Percentiles rank a stretch among this genome's conserved stretches.
Evolutionary conservation across 2,329 filamentous ascomycete species (phyloP).

Genomic region (Dothistroma pini): DNA sequence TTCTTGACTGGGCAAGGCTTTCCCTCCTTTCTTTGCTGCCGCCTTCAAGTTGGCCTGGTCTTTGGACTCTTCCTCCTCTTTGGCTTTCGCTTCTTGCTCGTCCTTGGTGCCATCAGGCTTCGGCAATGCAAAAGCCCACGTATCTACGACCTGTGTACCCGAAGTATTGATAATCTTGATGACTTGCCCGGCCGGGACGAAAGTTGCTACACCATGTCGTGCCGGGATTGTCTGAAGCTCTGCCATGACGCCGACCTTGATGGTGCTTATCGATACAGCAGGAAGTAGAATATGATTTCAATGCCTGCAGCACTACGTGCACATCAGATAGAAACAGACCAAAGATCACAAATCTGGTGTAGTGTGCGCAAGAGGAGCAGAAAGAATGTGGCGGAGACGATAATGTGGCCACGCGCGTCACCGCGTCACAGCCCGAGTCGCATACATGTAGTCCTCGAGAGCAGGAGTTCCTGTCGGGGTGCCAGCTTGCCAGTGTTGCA

Average conservation of each 20-base stretch:
- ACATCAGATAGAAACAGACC: not conserved
- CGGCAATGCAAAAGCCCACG: conserved; percentile 48
- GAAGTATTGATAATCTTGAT: conserved; percentile 52
- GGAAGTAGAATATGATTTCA: not conserved
- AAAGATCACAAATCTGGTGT: not conserved
- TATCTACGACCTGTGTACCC: conserved; percentile 49
- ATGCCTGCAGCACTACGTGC: not conserved
- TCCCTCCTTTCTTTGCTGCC: conserved; percentile 27
- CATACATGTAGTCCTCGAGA: too few species aligned
- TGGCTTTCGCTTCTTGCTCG: conserved; percentile 15
- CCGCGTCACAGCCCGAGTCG: conserved; percentile 20
- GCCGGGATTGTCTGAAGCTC: conserved; percentile 46
- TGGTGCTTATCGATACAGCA: not conserved
- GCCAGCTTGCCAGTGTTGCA: conserved; percentile 6
- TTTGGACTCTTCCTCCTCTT: conserved; percentile 22
- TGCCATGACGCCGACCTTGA: conserved; percentile 12
- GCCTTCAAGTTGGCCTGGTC: conserved; percentile 23
- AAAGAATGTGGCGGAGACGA: conserved; percentile 6
- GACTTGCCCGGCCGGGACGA: conserved; percentile 46
- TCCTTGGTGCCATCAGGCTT: conserved; percentile 38
- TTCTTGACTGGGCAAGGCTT: conserved; percentile 34
- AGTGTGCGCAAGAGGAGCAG: not conserved
- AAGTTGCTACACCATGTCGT: conserved; percentile 49
- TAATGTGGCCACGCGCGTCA: conserved; percentile 3
- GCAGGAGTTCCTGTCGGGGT: not conserved